Evolutionary conservation across 768 basidiomycete species (phyloP), one percentile per base, ranked within the genome.

Genomic region (Ramaria rubella): DNA sequence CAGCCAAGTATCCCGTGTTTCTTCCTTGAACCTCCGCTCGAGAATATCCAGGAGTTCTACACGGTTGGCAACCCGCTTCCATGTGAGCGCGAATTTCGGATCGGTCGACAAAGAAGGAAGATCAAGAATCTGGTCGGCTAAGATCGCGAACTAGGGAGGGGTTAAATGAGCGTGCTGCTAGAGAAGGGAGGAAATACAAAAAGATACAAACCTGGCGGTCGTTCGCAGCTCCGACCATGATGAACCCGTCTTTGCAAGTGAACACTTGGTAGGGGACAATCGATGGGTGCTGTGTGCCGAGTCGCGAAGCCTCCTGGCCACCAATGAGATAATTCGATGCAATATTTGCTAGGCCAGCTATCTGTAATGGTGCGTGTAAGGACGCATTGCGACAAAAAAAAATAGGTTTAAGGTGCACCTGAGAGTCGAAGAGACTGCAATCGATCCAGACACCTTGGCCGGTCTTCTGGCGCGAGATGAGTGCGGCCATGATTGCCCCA

Each of bases 161-260:
- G 4, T 31, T 14, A 36, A 14, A 31, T 14, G 40, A n/a, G 36
- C 7, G n/a, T 48, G 24, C 7, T 14, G 17, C 23, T 31, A 14
- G 21, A 44, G 17, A 6, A 40, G 36, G 17, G 42, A 45, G 23
- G 9, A 27, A 29, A 23, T 23, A 23, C 1, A 40, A 51, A 34
- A 26, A 33, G 24, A 21, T 21, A 24, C 24, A 15, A 23, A 86
- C 89, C 79, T 91, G 90, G 62, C 81, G 86, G 66, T 95, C 82
- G 68, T 93, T 95, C 4, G 90, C 94, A 7, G 90, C 92, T 44
- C 92, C 93, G 61, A 96, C 85, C 94, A 96, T 95, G 58, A 96
- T 70, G 67, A 83, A 94, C 29, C 91, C 90, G 63, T 92, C 84
- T 65, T 82, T 79, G 67, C 93, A 95, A 0, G 86, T 81, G 68